These are phyloP conservation scores for Taxillus chinensis DNA, from an alignment of 164 flowering plant genomes.

Conservation along the genomic window DNA sequence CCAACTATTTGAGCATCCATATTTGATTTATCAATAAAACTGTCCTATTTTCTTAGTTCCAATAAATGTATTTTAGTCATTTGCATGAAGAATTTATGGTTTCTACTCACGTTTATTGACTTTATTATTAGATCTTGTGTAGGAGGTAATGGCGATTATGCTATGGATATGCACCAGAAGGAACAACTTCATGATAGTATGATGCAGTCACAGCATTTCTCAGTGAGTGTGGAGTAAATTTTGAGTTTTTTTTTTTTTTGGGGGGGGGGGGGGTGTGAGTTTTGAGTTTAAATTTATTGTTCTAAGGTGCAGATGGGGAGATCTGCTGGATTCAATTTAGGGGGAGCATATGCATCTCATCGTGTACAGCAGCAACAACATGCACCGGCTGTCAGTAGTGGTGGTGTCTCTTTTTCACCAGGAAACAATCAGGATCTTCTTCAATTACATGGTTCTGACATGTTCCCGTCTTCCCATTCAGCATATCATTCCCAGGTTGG, in stretches of 20 bases:
- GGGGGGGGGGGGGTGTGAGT: no score
- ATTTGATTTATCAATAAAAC: no score
- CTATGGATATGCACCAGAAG: slow-evolving; percentile 77
- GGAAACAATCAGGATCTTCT: slow-evolving; percentile 67
- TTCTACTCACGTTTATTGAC: not conserved
- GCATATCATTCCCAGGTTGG: slow-evolving; percentile 69
- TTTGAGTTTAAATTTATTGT: no score
- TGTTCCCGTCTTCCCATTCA: slow-evolving; percentile 71
- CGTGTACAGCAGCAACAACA: slow-evolving; percentile 59
- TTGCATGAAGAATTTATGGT: not conserved
- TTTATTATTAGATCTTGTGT: slow-evolving; percentile 13
- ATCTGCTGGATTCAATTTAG: slow-evolving; percentile 69
- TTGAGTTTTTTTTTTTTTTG: no score
- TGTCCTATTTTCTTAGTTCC: no score
- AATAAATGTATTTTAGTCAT: no score
- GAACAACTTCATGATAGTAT: slow-evolving; percentile 78
- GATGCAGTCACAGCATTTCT: slow-evolving; percentile 80
- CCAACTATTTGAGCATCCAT: no score
- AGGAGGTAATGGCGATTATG: slow-evolving; percentile 68
- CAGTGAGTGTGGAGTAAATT: slow-evolving; percentile 39
- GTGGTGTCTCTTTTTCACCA: slow-evolving; percentile 55
- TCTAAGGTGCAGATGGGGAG: slow-evolving; percentile 47
- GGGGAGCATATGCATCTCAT: slow-evolving; percentile 59
- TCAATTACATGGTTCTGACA: slow-evolving; percentile 71
- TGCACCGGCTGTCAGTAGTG: slow-evolving; percentile 54